Conservation (phyloP, 768 basidiomycete genomes). For the Tulasnella sp. region DNA sequence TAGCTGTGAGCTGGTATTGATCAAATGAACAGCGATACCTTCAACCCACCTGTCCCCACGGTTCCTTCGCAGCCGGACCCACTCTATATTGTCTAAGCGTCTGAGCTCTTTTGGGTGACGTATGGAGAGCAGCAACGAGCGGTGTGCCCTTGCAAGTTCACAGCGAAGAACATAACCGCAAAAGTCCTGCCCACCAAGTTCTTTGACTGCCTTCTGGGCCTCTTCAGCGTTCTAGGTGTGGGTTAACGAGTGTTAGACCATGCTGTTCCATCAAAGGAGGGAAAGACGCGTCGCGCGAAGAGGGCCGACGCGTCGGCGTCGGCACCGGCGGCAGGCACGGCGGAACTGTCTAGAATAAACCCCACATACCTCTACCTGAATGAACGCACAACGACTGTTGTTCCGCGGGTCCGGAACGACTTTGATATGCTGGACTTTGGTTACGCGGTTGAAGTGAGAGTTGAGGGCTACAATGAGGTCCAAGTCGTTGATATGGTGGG, state of each 20-base stretch:
- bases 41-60: neutral
- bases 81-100: neutral
- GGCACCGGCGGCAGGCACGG: neutral
- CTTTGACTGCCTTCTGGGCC: neutral
- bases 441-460: neutral
- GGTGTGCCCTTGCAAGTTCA: slow-evolving; percentile 5
- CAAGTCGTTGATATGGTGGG: neutral
- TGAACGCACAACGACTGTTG: neutral
- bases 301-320: neutral
- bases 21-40: neutral
- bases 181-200: neutral
- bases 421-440: neutral
- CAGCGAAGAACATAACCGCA: neutral
- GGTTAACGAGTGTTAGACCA: neutral
- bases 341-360: neutral
- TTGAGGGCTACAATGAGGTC: neutral
- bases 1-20: neutral
- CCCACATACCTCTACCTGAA: neutral
- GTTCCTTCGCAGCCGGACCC: neutral
- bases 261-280: neutral
- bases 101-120: neutral
- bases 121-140: neutral
- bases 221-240: neutral
- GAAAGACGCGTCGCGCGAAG: neutral
- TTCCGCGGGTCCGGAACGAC: neutral